These are phyloP conservation scores for Lasiosphaeris hirsuta DNA, from an alignment of 495 filamentous ascomycete genomes.

Conservation along the genomic window DNA sequence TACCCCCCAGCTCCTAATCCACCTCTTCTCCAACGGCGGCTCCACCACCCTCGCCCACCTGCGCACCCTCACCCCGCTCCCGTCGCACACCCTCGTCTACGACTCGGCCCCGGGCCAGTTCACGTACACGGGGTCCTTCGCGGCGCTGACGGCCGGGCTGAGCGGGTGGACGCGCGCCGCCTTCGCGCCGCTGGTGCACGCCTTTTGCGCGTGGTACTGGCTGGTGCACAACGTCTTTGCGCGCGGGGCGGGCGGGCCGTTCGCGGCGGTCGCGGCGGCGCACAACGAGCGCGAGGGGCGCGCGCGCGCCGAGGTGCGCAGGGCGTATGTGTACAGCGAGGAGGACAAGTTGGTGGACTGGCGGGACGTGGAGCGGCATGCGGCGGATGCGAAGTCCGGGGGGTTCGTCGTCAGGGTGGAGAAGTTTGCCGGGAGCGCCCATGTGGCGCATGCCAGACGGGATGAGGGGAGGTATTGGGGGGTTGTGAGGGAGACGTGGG, in stretches of 20 bases:
- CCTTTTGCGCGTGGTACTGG: constrained; percentile 27
- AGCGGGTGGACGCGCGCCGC: constrained; percentile 15
- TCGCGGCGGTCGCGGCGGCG: constrained; percentile 21
- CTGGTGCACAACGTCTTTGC: constrained; percentile 24
- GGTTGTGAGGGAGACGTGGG: constrained; percentile 37
- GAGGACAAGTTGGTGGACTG: constrained; percentile 40
- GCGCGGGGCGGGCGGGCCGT: constrained; percentile 20
- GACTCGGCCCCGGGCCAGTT: constrained; percentile 42
- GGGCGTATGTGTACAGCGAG: constrained; percentile 42
- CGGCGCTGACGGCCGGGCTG: constrained; percentile 28
- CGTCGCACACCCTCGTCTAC: constrained; percentile 32
- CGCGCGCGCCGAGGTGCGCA: constrained; percentile 30
- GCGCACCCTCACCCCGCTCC: constrained; percentile 24
- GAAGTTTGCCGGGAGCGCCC: constrained; percentile 34
- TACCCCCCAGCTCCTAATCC: constrained; percentile 36
- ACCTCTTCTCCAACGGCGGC: constrained; percentile 48
- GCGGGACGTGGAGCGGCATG: constrained; percentile 40
- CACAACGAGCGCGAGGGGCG: constrained; percentile 29
- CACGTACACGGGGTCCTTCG: constrained; percentile 23
- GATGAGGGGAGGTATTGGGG: constrained; percentile 43
- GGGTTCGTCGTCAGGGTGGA: constrained; percentile 36
- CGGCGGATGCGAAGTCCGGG: constrained; percentile 25
- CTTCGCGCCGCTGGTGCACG: constrained; percentile 28
- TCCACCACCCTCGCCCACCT: constrained; percentile 25
- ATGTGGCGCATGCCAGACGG: constrained; percentile 41